Conservation (phyloP, 208 protist species). For the Entamoeba histolytica region DNA sequence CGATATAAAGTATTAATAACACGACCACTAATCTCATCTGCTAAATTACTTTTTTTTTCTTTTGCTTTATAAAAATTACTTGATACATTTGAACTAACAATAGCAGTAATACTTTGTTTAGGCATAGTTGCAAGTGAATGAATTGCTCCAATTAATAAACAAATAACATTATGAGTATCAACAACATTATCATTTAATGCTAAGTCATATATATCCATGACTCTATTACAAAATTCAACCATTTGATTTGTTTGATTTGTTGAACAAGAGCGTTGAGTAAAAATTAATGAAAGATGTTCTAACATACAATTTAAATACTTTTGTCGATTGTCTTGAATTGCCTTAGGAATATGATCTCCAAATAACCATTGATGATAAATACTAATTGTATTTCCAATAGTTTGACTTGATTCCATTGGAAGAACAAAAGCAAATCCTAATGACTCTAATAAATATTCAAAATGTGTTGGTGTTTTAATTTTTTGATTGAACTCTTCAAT, state of each 20-base stretch:
- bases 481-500: neutral
- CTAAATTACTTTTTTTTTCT: neutral
- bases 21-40: neutral
- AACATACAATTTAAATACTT: neutral
- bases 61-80: neutral
- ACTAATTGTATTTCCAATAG: neutral
- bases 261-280: neutral
- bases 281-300: neutral
- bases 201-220: neutral
- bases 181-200: neutral
- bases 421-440: neutral
- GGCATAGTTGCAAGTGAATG: neutral
- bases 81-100: neutral
- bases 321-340: neutral
- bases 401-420: neutral
- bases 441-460: neutral
- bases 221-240: neutral
- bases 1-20: neutral
- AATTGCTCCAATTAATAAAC: neutral
- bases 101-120: neutral
- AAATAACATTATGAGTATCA: neutral
- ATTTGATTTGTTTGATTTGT: neutral
- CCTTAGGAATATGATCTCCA: neutral
- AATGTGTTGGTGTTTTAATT: neutral
- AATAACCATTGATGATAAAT: neutral